Conservation (phyloP, 2,329 filamentous ascomycete species). For the Penicillium psychrosexuale region DNA sequence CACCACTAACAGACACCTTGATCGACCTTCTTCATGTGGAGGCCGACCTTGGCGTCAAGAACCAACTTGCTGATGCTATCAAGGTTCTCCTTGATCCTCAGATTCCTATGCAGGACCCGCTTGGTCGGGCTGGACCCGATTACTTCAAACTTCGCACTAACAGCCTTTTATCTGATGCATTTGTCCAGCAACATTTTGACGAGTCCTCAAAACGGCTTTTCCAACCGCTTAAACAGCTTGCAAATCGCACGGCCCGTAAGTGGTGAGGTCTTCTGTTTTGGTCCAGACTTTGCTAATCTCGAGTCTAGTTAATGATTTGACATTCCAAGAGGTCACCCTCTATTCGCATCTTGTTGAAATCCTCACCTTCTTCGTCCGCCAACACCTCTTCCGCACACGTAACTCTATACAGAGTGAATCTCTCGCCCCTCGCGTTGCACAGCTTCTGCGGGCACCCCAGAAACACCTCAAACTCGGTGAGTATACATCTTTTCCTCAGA, state of each 20-base stretch:
- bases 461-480: slow-evolving; percentile 89
- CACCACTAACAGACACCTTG: slow-evolving; percentile 82
- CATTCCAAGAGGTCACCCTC: slow-evolving; percentile 80
- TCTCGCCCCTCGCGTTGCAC: slow-evolving; percentile 72
- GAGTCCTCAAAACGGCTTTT: slow-evolving; percentile 81
- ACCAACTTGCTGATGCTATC: slow-evolving; percentile 90
- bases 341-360: slow-evolving; percentile 91
- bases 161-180: slow-evolving; percentile 76
- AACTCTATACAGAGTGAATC: slow-evolving; percentile 80
- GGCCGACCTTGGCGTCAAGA: slow-evolving; percentile 89
- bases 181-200: slow-evolving; percentile 87
- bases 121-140: slow-evolving; percentile 63
- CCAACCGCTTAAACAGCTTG: slow-evolving; percentile 77
- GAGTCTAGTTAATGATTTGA: slow-evolving; percentile 63
- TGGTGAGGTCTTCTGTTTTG: slow-evolving; percentile 2
- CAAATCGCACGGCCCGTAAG: slow-evolving; percentile 58
- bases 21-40: slow-evolving; percentile 90
- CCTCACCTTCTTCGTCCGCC: slow-evolving; percentile 86
- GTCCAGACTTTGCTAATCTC: slow-evolving; percentile 4
- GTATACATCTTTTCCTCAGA: slow-evolving; percentile 30
- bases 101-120: slow-evolving; percentile 57
- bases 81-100: slow-evolving; percentile 84
- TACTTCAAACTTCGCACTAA: slow-evolving; percentile 62
- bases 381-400: slow-evolving; percentile 82
- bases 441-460: slow-evolving; percentile 77